These are phyloP conservation scores for Esteya vermicola DNA, from an alignment of 2,329 filamentous ascomycete species.

Conservation along the genomic window DNA sequence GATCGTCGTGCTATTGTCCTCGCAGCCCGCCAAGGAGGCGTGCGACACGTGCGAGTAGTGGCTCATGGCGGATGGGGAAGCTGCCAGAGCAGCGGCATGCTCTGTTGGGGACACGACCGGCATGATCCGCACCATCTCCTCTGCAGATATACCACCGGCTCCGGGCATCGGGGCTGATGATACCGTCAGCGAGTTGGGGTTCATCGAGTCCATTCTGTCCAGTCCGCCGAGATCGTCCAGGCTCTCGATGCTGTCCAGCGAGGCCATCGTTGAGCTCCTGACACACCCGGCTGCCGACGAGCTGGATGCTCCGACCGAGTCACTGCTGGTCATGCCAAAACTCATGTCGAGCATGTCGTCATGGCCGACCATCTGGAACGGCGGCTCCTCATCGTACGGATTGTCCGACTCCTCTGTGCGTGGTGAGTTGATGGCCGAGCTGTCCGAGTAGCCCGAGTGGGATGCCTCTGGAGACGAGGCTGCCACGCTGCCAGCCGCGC, in stretches of 20 bases:
- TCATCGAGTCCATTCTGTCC: constrained; percentile 15
- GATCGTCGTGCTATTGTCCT: too few species aligned
- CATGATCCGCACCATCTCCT: constrained; percentile 13
- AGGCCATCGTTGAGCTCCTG: not conserved
- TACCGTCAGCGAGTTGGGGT: constrained; percentile 21
- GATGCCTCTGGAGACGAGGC: constrained; percentile 31
- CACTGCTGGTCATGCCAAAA: too few species aligned
- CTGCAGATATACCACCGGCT: constrained; percentile 5
- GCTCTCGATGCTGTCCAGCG: too few species aligned
- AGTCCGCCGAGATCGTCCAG: not conserved
- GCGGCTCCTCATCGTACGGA: constrained; percentile 19
- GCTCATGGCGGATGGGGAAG: constrained; percentile 31
- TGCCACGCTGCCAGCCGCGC: constrained; percentile 10
- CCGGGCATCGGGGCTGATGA: constrained; percentile 26
- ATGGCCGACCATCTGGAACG: constrained; percentile 28
- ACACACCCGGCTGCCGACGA: constrained; percentile 3
- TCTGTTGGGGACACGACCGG: constrained; percentile 12
- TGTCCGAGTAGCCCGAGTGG: constrained; percentile 41
- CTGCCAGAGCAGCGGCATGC: constrained; percentile 16
- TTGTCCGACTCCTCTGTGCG: constrained; percentile 28
- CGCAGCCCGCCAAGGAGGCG: not conserved
- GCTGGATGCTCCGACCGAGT: too few species aligned
- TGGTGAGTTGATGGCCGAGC: constrained; percentile 39
- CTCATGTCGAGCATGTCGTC: constrained; percentile 20
- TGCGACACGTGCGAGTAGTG: constrained; percentile 33